Base-by-base conservation (phyloP, 257 asterid genomes). In the Cynanchum wilfordii region DNA sequence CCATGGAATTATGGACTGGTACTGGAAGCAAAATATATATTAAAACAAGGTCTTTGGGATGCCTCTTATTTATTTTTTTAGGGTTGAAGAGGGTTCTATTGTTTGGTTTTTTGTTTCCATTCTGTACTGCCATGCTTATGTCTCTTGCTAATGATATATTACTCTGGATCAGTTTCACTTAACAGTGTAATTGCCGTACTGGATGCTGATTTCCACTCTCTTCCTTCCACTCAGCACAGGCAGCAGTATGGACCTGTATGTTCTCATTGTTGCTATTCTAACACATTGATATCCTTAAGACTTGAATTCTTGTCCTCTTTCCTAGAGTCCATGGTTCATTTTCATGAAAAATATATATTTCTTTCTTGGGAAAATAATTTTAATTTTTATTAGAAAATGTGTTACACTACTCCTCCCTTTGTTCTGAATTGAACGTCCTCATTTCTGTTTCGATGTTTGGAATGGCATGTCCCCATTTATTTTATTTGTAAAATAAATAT, bases 171-270 rank as follows among this genome's bases (percentile, higher is more conserved):
- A 95, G 99, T 95, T 76, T 92, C 97, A 19, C 80, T 92, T 82
- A 88, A 90, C 86, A 89, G 99, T 82, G 99, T 95, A 45, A 95
- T 95, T 82, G 98, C 98, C 30, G 96, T 95, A 68, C 72, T 95
- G 79, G 98, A 95, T 85, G 89, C 96, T 80, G 99, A 95, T 83
- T 92, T 95, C 79, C 99, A 95, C 82, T 90, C 98, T 56, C 99
- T 95, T 64, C 96, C 99, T 68, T 85, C 99, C 68, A 87, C 94
- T 79, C 97, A 90, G 81, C 98, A 95, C 81, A 79, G 99, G 74
- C 95, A 95, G 84, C 99, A 90, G 82, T 92, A 95, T 78, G 99
- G 99, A 68, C 98, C 99, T 72, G 99, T 95, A 87, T 75, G 99
- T 87, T 65, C 11, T 66, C 44, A 27, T 54, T 24, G 65, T 51